Evolutionary conservation across 1,284 basidiomycete species (phyloP).

Genomic region (Naganishia albida): DNA sequence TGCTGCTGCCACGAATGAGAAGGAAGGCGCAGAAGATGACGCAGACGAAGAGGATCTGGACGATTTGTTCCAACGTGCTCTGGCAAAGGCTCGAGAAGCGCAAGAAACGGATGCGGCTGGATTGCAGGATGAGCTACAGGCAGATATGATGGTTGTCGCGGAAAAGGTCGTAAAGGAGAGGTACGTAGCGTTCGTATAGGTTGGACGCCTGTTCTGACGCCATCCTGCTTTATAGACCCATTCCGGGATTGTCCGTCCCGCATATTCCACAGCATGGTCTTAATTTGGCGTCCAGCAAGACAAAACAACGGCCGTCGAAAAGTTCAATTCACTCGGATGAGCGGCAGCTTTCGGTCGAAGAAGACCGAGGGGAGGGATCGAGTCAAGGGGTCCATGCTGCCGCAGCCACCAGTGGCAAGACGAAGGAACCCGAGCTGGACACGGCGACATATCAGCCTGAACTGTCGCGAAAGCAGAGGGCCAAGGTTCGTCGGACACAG

Average conservation of each 20-base stretch:
- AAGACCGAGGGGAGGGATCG: constrained; percentile 29
- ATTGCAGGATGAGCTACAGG: constrained; percentile 37
- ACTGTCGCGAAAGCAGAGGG: constrained; percentile 57
- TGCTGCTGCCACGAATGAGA: neutral
- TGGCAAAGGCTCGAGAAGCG: constrained; percentile 58
- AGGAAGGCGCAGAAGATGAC: constrained; percentile 13
- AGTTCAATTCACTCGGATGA: constrained; percentile 18
- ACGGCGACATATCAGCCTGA: constrained; percentile 47
- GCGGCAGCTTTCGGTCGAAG: neutral
- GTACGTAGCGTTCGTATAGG: constrained; percentile 41
- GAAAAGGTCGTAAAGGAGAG: constrained; percentile 46
- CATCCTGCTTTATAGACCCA: constrained; percentile 56
- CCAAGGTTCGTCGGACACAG: constrained; percentile 45
- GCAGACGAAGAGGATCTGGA: constrained; percentile 62
- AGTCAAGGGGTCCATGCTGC: constrained; percentile 38
- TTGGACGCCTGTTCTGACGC: constrained; percentile 3
- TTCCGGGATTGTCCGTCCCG: constrained; percentile 49
- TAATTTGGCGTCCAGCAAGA: constrained; percentile 21
- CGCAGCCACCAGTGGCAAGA: constrained; percentile 56
- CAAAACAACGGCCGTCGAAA: constrained; percentile 7
- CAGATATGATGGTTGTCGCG: constrained; percentile 49
- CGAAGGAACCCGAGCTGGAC: constrained; percentile 47
- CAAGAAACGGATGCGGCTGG: constrained; percentile 34
- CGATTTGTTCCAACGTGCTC: constrained; percentile 64
- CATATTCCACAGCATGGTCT: constrained; percentile 56